Conservation (phyloP, 495 filamentous ascomycete species). For the Lophium mytilinum region DNA sequence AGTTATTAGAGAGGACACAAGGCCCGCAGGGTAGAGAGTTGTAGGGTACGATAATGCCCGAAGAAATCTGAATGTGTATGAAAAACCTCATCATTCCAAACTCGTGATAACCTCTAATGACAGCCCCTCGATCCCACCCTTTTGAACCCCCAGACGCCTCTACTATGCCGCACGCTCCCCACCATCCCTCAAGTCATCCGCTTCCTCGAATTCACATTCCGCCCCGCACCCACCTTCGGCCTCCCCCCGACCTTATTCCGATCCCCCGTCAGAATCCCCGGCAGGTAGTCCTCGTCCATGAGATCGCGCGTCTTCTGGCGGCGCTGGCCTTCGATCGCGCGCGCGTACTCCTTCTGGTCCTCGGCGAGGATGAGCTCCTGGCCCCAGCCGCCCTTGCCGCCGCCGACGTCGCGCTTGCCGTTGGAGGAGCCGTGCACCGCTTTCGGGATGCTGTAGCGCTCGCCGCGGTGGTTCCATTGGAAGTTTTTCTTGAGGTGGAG, state of each 20-base stretch:
- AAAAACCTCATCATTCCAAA: no score
- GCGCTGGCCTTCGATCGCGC: slow-evolving; percentile 52
- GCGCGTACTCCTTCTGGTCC: slow-evolving; percentile 89
- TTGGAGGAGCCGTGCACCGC: slow-evolving; percentile 70
- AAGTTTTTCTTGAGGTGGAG: slow-evolving; percentile 91
- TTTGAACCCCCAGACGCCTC: no score
- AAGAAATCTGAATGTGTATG: no score
- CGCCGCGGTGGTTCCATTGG: slow-evolving; percentile 90
- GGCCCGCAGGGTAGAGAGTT: no score
- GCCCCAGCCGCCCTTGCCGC: slow-evolving; percentile 84
- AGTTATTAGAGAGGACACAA: no score
- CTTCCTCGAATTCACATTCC: slow-evolving; percentile 77
- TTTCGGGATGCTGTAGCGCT: slow-evolving; percentile 85
- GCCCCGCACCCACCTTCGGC: slow-evolving; percentile 75
- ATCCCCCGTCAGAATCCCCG: slow-evolving; percentile 71
- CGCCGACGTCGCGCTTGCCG: slow-evolving; percentile 57
- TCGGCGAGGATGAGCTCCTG: slow-evolving; percentile 74
- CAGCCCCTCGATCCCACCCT: no score
- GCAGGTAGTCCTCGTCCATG: slow-evolving; percentile 91
- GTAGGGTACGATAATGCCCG: no score
- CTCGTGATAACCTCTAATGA: no score
- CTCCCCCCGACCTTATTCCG: slow-evolving; percentile 52
- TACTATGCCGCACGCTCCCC: neutral
- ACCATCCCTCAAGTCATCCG: neutral
- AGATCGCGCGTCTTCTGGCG: slow-evolving; percentile 66